phyloP scores from a whole-genome alignment of 345 rosid genomes.

The Melastoma malabathricum region DNA sequence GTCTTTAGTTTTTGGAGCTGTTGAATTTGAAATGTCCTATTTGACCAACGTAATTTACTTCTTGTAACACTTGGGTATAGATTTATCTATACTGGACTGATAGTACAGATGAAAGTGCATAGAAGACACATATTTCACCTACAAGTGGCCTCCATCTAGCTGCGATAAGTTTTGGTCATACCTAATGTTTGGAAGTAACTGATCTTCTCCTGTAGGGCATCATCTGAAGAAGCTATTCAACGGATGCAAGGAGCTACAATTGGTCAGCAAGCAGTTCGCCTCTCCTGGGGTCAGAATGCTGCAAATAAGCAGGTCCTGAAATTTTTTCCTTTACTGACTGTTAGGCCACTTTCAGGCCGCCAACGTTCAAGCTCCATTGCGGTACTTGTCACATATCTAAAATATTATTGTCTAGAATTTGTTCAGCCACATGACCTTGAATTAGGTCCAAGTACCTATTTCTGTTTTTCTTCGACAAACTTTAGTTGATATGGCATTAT shows the following conservation, averaged over 20 bases:
- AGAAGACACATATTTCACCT: not conserved
- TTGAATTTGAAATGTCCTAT: not conserved
- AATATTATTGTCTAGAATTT: no score
- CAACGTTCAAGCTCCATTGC: no score
- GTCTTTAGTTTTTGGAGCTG: constrained; percentile 16
- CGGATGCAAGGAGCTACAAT: constrained; percentile 85
- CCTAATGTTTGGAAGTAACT: not conserved
- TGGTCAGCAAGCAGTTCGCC: constrained; percentile 76
- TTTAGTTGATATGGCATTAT: no score
- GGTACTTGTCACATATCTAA: no score
- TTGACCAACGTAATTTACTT: no score
- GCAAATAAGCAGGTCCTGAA: constrained; percentile 32
- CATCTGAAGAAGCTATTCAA: constrained; percentile 86
- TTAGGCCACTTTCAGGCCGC: not conserved
- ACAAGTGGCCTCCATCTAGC: no score
- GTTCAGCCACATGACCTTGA: no score
- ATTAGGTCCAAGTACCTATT: no score
- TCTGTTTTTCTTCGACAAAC: no score
- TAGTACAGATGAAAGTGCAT: no score
- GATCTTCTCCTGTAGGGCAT: constrained; percentile 26
- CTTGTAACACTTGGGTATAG: no score
- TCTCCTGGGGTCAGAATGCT: constrained; percentile 74
- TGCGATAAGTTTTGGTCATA: not conserved
- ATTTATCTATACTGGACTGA: no score
- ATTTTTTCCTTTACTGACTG: not conserved